Base-by-base conservation (phyloP, 768 basidiomycete genomes). In the Lactarius trivialis region DNA sequence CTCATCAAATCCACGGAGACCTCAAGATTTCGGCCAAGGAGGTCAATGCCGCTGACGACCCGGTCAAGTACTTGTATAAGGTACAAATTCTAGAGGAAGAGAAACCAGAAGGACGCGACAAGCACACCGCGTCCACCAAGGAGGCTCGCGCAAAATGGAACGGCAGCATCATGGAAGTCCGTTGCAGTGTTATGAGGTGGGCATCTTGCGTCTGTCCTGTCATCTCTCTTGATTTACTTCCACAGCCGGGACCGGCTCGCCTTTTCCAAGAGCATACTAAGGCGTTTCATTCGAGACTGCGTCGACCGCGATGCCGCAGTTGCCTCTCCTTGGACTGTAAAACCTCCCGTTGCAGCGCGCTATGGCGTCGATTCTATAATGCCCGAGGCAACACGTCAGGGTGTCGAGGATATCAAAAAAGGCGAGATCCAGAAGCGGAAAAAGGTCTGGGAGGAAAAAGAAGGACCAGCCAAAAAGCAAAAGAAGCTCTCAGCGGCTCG, bases 251-350 rank as follows among this genome's bases (percentile, higher is more conserved):
- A 99, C 73, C 90, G 95, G 56, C 80, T 96, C 21, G 86, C 93
- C 21, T 98, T 98, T 75, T 96, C 93, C 32, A 98, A 98, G 74
- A 94, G 94, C 19, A 96, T 98, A 68, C 83, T 99, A 32, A 91
- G 94, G 66, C 88, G 94, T 17, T 98, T 96, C 75, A 91, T 99
- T 61, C 87, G 92, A 65, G 97, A 98, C 71, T 96, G 93, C 69
- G 89, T 99, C 2, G 89, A 92, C 69, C 86, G 97, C 36, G 93
- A 96, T 67, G 81, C 93, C 17, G 89, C 92, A 9, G 88, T 96
- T 30, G 93, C 93, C 8, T 91, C 93, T 1, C 96, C 97, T 7
- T 99, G 97, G 97, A 88, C 86, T 2, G 94, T 98, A 33, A 98
- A 98, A 73, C 83, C 83, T 1, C 75, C 79, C 7, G 89, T 98